A percentile compares a stretch with the other conserved stretches of the same genome.
These are phyloP conservation scores for Penicillium glabrum DNA, from an alignment of 2,329 filamentous ascomycete genomes.

Conservation along the genomic window DNA sequence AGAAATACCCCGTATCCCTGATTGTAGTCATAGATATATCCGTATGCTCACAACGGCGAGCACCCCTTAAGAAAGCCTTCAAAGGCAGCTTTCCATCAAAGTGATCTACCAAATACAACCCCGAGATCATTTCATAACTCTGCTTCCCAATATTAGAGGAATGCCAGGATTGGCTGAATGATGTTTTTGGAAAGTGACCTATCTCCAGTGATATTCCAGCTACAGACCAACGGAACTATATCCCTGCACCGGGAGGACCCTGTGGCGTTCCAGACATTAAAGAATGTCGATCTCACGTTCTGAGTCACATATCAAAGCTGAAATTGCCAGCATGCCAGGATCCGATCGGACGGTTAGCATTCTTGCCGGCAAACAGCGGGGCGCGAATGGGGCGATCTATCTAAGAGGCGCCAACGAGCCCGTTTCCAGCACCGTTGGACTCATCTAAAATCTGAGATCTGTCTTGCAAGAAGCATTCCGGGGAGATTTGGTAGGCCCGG, in stretches of 20 bases:
- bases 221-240: background rate
- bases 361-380: slow-evolving; percentile 8
- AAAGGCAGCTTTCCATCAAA: too few species aligned
- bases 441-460: background rate
- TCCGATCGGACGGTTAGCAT: slow-evolving; percentile 19
- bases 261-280: slow-evolving; percentile 10
- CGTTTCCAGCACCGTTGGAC: slow-evolving; percentile 4
- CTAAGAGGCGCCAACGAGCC: background rate
- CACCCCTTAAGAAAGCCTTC: too few species aligned
- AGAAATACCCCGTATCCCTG: too few species aligned
- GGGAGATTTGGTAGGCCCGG: slow-evolving; percentile 1
- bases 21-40: too few species aligned
- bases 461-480: slow-evolving; percentile 4
- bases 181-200: background rate
- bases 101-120: background rate
- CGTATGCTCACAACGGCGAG: too few species aligned
- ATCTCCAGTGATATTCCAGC: background rate
- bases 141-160: background rate
- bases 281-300: background rate
- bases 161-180: background rate
- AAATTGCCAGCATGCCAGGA: background rate
- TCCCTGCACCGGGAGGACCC: background rate
- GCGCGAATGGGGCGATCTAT: slow-evolving; percentile 1
- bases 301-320: background rate
- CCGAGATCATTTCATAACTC: background rate